phyloP scores from a whole-genome alignment of 1,284 basidiomycete genomes.

The Microbotryum silenes-acaulis region DNA sequence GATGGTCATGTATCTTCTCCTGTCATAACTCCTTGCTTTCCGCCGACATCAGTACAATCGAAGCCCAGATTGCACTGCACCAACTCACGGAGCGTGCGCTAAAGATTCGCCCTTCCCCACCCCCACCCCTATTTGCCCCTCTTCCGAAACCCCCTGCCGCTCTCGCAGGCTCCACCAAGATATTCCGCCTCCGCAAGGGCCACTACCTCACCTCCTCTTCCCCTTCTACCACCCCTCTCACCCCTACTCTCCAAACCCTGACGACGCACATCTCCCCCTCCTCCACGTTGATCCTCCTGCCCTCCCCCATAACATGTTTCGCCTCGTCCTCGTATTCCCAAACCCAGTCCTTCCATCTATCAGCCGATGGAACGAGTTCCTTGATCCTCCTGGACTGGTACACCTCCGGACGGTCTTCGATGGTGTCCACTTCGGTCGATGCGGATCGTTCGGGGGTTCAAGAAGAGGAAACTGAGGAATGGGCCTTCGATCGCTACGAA shows the following conservation, averaged over 20 bases:
- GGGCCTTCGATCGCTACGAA: constrained; percentile 77
- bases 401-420: constrained; percentile 61
- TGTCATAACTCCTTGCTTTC: too few relatives aligned
- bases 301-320: constrained; percentile 88
- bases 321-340: constrained; percentile 72
- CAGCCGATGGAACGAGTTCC: constrained; percentile 50
- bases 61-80: too few relatives aligned
- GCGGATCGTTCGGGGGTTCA: background rate
- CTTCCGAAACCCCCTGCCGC: too few relatives aligned
- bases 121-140: too few relatives aligned
- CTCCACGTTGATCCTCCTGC: constrained; percentile 67
- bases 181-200: constrained; percentile 67
- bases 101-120: too few relatives aligned
- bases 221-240: constrained; percentile 31
- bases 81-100: too few relatives aligned
- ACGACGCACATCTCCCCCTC: constrained; percentile 50
- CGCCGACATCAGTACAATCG: too few relatives aligned
- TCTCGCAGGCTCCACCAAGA: constrained; percentile 69
- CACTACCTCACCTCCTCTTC: constrained; percentile 36
- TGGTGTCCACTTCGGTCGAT: background rate
- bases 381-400: constrained; percentile 71
- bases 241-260: constrained; percentile 51
- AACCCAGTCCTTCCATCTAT: constrained; percentile 57
- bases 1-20: background rate
- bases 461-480: constrained; percentile 67